These are phyloP conservation scores for Boletus vinaceobasis DNA, from an alignment of 768 basidiomycete species.

Conservation along the genomic window DNA sequence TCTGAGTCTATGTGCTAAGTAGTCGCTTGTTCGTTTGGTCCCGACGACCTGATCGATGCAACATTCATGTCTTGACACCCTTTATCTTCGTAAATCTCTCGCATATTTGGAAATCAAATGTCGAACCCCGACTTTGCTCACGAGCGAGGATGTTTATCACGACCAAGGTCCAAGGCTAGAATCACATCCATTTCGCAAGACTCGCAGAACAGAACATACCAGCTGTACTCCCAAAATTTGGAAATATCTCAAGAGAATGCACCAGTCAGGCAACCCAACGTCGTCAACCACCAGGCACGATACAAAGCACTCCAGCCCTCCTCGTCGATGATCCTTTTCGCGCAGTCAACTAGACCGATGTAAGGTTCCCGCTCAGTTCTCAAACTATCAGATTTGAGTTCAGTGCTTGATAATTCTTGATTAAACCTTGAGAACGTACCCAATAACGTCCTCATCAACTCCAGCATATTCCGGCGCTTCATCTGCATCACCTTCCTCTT, in stretches of 20 bases:
- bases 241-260: constrained; percentile 35
- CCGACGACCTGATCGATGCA: too few species aligned
- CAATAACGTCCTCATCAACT: constrained; percentile 79
- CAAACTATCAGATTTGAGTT: constrained; percentile 40
- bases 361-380: constrained; percentile 81
- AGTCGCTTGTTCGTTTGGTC: too few species aligned
- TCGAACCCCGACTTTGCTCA: too few species aligned
- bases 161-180: not conserved
- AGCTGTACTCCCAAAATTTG: not conserved
- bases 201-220: not conserved
- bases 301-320: constrained; percentile 74
- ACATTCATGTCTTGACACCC: too few species aligned
- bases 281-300: constrained; percentile 83
- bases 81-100: too few species aligned
- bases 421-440: constrained; percentile 41
- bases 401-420: not conserved
- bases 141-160: too few species aligned
- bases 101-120: too few species aligned
- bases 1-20: too few species aligned
- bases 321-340: constrained; percentile 71
- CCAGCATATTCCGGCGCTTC: constrained; percentile 62
- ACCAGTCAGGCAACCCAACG: constrained; percentile 57
- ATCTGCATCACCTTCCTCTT: constrained; percentile 64
- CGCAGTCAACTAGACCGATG: constrained; percentile 68
- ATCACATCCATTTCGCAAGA: not conserved